Conservation (phyloP, 148 eudicot species). For the Pharnaceum exiguum region DNA sequence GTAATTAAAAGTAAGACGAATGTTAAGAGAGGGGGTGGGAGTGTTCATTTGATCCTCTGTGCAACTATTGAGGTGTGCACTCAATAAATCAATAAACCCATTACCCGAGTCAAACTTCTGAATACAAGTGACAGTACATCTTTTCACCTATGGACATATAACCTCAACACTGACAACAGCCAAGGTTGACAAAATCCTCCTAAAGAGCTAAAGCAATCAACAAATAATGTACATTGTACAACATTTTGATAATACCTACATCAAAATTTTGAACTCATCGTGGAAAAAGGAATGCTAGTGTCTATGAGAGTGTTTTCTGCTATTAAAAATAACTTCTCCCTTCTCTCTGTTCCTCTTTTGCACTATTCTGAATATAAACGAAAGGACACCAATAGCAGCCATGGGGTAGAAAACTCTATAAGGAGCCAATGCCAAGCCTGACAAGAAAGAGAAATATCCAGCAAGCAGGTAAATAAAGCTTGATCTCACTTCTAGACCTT, state of each 20-base stretch:
- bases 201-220: conserved; percentile 12
- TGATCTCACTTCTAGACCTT: conserved; percentile 49
- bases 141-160: not conserved
- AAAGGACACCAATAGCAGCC: conserved; percentile 70
- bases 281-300: conserved; percentile 26
- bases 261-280: not conserved
- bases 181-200: not conserved
- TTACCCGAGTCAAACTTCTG: no score
- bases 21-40: no score
- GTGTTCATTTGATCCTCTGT: no score
- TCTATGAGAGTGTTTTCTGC: conserved; percentile 78
- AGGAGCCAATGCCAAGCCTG: conserved; percentile 73
- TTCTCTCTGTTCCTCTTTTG: conserved; percentile 60
- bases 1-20: no score
- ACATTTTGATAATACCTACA: conserved; percentile 19
- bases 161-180: conserved; percentile 8
- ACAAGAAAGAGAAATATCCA: conserved; percentile 63
- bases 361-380: conserved; percentile 59
- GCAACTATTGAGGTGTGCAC: no score
- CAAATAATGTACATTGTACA: conserved; percentile 16
- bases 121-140: no score
- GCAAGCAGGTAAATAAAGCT: conserved; percentile 76
- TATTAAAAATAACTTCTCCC: conserved; percentile 59
- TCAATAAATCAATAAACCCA: no score
- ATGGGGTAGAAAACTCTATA: conserved; percentile 70